Percentiles rank a stretch among this genome's conserved stretches.
Evolutionary conservation across 2,329 filamentous ascomycete genomes (phyloP).

Genomic region (Thyridium curvatum): DNA sequence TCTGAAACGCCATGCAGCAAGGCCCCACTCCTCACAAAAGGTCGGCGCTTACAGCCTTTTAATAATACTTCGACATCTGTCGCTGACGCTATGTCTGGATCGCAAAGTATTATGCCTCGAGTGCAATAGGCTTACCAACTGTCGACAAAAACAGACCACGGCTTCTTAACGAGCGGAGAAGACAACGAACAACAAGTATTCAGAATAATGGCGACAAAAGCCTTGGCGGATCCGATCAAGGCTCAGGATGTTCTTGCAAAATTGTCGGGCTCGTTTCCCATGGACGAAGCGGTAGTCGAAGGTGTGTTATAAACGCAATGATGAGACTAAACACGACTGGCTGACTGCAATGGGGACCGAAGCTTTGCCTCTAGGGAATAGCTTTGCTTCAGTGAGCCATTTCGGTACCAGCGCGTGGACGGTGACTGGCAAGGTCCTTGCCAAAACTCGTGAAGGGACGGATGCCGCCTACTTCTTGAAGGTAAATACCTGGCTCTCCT

Average conservation of each 20-base stretch:
- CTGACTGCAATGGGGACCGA: neutral
- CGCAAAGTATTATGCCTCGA: no score
- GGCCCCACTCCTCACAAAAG: no score
- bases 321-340: no score
- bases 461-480: no score
- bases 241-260: slow-evolving; percentile 3
- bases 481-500: no score
- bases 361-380: slow-evolving; percentile 6
- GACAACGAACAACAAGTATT: neutral
- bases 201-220: neutral
- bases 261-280: slow-evolving; percentile 5
- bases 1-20: no score
- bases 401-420: slow-evolving; percentile 7
- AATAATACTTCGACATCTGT: no score
- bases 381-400: slow-evolving; percentile 4
- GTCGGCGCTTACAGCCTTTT: no score
- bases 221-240: neutral
- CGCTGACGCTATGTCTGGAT: no score
- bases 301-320: slow-evolving; percentile 3
- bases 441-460: neutral
- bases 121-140: no score
- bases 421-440: slow-evolving; percentile 3
- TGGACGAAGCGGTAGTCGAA: slow-evolving; percentile 6
- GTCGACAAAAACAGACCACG: neutral
- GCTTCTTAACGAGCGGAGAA: no score